A percentile compares a stretch with the other conserved stretches of the same genome.
These are phyloP conservation scores for Saccharomycodes ludwigii DNA, from an alignment of 805 yeast genomes.

Conservation along the genomic window DNA sequence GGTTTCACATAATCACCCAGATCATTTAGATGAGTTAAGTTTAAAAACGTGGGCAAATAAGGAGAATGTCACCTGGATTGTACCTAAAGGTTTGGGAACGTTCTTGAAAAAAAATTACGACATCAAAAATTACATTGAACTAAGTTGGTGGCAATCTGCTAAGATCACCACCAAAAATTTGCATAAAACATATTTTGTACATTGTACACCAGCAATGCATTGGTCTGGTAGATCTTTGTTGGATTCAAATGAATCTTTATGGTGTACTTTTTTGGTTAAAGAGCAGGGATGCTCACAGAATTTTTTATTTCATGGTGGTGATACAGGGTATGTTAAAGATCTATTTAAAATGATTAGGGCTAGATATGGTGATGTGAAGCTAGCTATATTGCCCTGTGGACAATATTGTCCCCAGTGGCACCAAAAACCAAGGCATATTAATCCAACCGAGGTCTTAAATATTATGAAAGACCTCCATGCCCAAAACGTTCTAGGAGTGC, in stretches of 20 bases:
- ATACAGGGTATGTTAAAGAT: conserved; percentile 77
- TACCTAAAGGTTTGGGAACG: conserved; percentile 65
- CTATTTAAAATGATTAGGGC: conserved; percentile 55
- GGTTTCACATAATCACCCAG: conserved; percentile 93
- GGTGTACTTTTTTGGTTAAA: conserved; percentile 78
- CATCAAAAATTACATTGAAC: conserved; percentile 50
- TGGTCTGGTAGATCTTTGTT: conserved; percentile 85
- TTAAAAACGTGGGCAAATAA: conserved; percentile 33
- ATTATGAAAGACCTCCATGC: conserved; percentile 55
- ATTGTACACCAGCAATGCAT: conserved; percentile 91
- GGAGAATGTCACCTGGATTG: conserved; percentile 65
- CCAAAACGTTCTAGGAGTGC: conserved; percentile 67
- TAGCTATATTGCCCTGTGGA: conserved; percentile 83
- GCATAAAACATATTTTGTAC: conserved; percentile 54
- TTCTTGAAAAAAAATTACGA: conserved; percentile 50
- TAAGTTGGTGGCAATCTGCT: conserved; percentile 87
- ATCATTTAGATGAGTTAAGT: conserved; percentile 67
- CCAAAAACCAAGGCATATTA: conserved; percentile 76
- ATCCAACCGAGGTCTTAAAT: conserved; percentile 64
- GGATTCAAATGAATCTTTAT: conserved; percentile 70
- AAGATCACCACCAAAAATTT: conserved; percentile 15
- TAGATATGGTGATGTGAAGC: conserved; percentile 36
- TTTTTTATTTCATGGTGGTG: conserved; percentile 84
- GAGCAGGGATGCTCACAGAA: conserved; percentile 24
- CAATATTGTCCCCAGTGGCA: conserved; percentile 96